Evolutionary conservation across 2,329 filamentous ascomycete genomes (phyloP), one percentile per base, ranked within the genome.

Genomic region (Bipolaris sorokiniana): DNA sequence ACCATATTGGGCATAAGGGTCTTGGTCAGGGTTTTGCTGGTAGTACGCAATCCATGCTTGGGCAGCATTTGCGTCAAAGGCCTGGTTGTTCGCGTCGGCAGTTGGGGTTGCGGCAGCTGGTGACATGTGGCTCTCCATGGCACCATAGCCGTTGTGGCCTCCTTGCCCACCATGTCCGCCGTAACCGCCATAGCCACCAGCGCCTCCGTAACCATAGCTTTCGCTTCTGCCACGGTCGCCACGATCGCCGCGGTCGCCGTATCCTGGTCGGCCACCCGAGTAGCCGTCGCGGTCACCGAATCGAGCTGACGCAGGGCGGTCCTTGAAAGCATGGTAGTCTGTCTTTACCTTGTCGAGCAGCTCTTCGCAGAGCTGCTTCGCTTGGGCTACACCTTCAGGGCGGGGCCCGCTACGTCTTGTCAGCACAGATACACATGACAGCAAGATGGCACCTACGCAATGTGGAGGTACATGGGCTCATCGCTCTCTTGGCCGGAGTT

Each of bases 401-500:
- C 97, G 92, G 6, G 95, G 95, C 5, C 93, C 94, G 61, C 92
- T 96, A 64, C 31, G 7, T 6, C 16, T 11, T 38, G 56, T 70
- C 49, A 71, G 63, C 22, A 46, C 10, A 38, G 23, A 16, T 20
- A 45, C 9, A 54, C 16, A 46, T 48, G 54, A 51, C 55, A 57
- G 18, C 22, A 23, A 7, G 13, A 34, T 22, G 18, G 40, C 22
- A 67, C 90, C 76, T 84, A 96, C 90, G 95, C 91, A 64, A 98
- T 93, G 76, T 98, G 93, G 44, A 99, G 84, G 73, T 92, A 98
- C 92, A 99, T 98, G 2, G 92, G 87, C 74, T 98, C 94, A 46
- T 99, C 94, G 64, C 92, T 96, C 78, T 99, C 95, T 40, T 83
- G 86, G 63, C 91, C 90, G n/a, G 92, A 96, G 31, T 89, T 87